phyloP scores from a whole-genome alignment of 441 rosid genomes.

The Eruca vesicaria region DNA sequence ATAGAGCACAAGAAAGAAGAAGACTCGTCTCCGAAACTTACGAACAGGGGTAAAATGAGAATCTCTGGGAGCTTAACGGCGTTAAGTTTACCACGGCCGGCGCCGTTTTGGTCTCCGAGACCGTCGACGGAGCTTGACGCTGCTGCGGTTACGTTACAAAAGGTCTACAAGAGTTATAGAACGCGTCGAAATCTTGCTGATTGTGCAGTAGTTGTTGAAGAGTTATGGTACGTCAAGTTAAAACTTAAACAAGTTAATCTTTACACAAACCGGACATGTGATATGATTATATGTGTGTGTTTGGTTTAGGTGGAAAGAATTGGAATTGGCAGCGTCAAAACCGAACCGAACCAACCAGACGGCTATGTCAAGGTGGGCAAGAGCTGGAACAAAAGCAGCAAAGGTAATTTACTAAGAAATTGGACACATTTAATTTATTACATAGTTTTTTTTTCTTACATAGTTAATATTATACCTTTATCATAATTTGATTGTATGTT shows the following conservation, averaged over 20 bases:
- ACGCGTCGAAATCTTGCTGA: conserved; percentile 72
- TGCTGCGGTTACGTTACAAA: conserved; percentile 68
- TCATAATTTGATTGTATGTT: background rate
- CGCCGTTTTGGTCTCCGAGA: conserved; percentile 57
- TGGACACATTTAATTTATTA: background rate
- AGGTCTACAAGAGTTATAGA: conserved; percentile 68
- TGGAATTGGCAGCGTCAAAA: conserved; percentile 47
- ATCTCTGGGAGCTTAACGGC: conserved; percentile 29
- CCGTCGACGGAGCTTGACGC: conserved; percentile 74
- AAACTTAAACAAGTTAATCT: background rate
- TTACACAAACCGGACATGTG: background rate
- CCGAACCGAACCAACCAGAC: conserved; percentile 39
- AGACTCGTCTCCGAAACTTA: conserved; percentile 21
- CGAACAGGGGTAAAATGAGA: conserved; percentile 22
- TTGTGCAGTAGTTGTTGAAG: conserved; percentile 68
- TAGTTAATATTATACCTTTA: background rate
- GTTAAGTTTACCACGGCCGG: conserved; percentile 51
- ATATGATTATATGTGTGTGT: background rate
- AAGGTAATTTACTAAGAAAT: conserved; percentile 36
- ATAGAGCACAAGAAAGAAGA: conserved; percentile 37
- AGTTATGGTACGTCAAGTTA: conserved; percentile 51
- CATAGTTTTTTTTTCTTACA: background rate
- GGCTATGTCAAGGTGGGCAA: conserved; percentile 63
- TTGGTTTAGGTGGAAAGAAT: conserved; percentile 61
- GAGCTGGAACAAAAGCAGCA: conserved; percentile 72